These are phyloP conservation scores for Phalaenopsis aphrodite DNA, from an alignment of 106 monocot genomes.

Conservation along the genomic window DNA sequence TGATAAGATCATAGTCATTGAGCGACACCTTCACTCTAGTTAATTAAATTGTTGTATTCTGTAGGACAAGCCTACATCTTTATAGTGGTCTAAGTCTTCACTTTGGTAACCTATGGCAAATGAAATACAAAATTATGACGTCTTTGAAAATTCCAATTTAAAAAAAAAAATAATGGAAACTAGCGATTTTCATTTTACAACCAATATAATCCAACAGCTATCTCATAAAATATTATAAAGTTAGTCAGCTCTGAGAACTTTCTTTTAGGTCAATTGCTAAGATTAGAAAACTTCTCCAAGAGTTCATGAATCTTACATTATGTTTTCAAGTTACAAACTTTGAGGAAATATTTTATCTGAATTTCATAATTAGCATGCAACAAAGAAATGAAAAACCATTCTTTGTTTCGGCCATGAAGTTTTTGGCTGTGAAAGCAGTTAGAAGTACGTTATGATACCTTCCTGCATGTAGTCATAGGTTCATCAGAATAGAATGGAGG, in stretches of 20 bases:
- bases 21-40: background rate
- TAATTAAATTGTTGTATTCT: background rate
- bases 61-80: background rate
- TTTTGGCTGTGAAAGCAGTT: background rate
- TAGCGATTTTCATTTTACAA: background rate
- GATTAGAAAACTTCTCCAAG: background rate
- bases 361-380: background rate
- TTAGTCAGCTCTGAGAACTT: background rate
- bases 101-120: background rate
- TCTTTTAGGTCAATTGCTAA: background rate
- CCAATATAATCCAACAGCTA: background rate
- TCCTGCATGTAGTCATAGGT: slow-evolving; percentile 91
- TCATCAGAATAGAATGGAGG: slow-evolving; percentile 98
- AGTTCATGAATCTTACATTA: background rate
- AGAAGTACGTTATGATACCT: slow-evolving; percentile 33
- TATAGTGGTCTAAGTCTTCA: too few species aligned
- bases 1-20: background rate
- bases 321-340: background rate
- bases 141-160: background rate
- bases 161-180: slow-evolving; percentile 1
- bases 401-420: background rate
- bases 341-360: background rate
- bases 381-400: background rate
- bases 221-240: background rate
- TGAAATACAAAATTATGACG: background rate